phyloP scores from a whole-genome alignment of 305 asterid genomes.

The Lippia alba region DNA sequence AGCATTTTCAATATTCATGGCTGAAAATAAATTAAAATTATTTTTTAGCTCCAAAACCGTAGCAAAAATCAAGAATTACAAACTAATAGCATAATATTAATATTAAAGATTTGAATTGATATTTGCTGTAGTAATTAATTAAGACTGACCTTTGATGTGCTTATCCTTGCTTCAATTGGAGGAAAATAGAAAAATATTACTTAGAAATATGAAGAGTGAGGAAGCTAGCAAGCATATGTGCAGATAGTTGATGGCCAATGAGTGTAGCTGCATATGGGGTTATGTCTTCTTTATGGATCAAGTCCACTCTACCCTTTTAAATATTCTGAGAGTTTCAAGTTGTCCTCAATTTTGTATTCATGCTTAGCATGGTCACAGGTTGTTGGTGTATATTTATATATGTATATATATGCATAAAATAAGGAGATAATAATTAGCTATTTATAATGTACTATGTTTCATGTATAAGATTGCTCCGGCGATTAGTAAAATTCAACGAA shows the following conservation, averaged over 20 bases:
- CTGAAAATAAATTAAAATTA: not conserved
- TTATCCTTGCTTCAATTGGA: constrained; percentile 11
- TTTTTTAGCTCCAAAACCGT: not conserved
- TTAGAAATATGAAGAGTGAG: constrained; percentile 7
- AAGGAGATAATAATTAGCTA: not conserved
- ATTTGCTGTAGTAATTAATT: too few relatives aligned
- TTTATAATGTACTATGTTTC: constrained; percentile 21
- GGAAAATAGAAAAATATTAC: constrained; percentile 22
- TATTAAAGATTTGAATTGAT: too few relatives aligned
- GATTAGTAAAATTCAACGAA: not conserved
- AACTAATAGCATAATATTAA: not conserved
- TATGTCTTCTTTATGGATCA: constrained; percentile 21
- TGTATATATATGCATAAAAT: not conserved
- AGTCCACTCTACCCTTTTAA: not conserved
- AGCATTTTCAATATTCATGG: constrained; percentile 30
- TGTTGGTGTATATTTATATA: not conserved
- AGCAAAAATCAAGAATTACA: not conserved
- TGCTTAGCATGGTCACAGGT: not conserved
- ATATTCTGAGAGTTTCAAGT: not conserved
- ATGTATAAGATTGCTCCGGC: not conserved
- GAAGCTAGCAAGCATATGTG: not conserved
- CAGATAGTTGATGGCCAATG: constrained; percentile 28
- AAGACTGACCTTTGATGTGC: constrained; percentile 12
- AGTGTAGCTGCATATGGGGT: constrained; percentile 34
- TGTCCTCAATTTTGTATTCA: not conserved